Percentiles rank a stretch among this genome's conserved stretches.
These are phyloP conservation scores for Suhomyces prunicola DNA, from an alignment of 805 yeast species.

Conservation along the genomic window DNA sequence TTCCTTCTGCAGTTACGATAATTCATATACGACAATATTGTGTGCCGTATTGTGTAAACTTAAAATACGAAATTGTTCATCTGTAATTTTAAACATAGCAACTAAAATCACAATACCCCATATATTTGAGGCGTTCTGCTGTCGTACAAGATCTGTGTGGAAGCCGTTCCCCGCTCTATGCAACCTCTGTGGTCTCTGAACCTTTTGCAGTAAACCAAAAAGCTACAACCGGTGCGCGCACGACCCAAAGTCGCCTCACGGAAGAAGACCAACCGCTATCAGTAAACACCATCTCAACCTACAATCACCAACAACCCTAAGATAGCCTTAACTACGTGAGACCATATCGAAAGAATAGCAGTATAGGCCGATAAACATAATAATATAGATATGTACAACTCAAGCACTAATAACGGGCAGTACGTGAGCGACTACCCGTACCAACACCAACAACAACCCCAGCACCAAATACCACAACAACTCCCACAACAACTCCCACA, in stretches of 20 bases:
- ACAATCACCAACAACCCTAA: background rate
- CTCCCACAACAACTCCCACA: slow-evolving; percentile 1
- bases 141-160: background rate
- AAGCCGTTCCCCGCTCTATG: background rate
- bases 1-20: background rate
- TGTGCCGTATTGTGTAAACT: background rate
- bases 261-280: background rate
- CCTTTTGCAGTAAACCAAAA: background rate
- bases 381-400: slow-evolving; percentile 2
- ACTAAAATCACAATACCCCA: background rate
- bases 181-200: background rate
- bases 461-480: slow-evolving; percentile 11
- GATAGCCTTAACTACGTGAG: too few species aligned
- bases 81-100: background rate
- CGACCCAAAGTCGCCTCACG: background rate
- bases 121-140: background rate
- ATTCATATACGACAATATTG: background rate
- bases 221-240: background rate
- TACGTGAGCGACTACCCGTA: slow-evolving; percentile 10
- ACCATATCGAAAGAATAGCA: background rate
- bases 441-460: slow-evolving; percentile 9
- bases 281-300: background rate
- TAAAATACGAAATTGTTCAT: background rate
- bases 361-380: background rate
- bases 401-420: slow-evolving; percentile 1